Evolutionary conservation across 176 grass and related monocot genomes (phyloP).

Genomic region (Panicum miliaceum): DNA sequence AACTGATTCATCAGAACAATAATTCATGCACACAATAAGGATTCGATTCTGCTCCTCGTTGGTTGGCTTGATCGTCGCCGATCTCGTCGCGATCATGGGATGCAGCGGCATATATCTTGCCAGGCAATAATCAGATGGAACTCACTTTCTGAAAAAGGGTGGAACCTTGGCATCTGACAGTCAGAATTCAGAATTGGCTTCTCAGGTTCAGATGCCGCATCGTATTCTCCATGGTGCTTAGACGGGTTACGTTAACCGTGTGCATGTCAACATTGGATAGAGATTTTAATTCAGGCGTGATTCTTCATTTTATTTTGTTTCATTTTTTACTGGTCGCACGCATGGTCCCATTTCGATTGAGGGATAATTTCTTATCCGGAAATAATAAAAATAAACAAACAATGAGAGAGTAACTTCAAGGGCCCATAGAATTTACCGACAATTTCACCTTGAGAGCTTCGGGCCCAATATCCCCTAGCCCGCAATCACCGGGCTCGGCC

Average conservation of each 20-base stretch:
- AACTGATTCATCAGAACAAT: not conserved
- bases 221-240: constrained; percentile 13
- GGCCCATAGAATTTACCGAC: no score
- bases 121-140: not conserved
- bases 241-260: not conserved
- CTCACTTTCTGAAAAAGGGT: not conserved
- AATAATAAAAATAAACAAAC: no score
- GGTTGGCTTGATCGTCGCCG: not conserved
- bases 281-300: no score
- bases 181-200: not conserved
- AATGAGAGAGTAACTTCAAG: no score
- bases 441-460: no score
- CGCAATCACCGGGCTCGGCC: no score
- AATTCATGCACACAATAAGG: not conserved
- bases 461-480: no score
- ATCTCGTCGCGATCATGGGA: not conserved
- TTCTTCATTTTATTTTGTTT: no score
- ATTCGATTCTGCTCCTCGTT: not conserved
- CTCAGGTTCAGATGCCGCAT: constrained; percentile 15
- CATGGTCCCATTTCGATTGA: no score
- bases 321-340: no score
- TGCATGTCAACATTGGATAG: not conserved
- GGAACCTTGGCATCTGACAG: not conserved
- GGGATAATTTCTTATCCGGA: no score
- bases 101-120: not conserved